Evolutionary conservation across 2,329 filamentous ascomycete species (phyloP).

Genomic region (Penicillium sp.): DNA sequence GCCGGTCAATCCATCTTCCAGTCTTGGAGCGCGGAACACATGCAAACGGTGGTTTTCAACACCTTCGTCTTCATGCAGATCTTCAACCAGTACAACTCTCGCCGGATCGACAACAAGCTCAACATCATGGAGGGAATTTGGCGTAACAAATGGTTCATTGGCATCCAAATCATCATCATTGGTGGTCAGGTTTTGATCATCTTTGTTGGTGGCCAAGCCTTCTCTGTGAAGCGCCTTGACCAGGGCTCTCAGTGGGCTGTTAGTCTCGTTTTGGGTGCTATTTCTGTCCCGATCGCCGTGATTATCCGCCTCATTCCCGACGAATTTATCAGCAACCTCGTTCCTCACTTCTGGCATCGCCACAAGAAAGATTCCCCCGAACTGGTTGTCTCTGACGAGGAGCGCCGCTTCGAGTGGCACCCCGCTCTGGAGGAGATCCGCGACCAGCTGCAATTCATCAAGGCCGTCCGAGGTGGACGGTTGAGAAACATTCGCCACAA

Average conservation of each 20-base stretch:
- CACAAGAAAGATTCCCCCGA: conserved; percentile 39
- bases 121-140: conserved; percentile 47
- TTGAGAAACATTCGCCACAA: conserved; percentile 61
- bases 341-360: conserved; percentile 41
- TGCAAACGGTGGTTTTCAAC: conserved; percentile 45
- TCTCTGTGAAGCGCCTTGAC: conserved; percentile 59
- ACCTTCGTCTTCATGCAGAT: conserved; percentile 50
- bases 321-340: conserved; percentile 48
- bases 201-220: conserved; percentile 66
- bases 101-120: conserved; percentile 45
- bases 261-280: conserved; percentile 64
- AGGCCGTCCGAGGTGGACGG: conserved; percentile 62
- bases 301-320: conserved; percentile 62
- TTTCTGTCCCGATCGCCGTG: conserved; percentile 66
- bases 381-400: conserved; percentile 47
- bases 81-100: conserved; percentile 52
- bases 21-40: conserved; percentile 25
- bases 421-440: conserved; percentile 61
- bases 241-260: conserved; percentile 68
- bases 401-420: conserved; percentile 55
- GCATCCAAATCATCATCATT: conserved; percentile 65
- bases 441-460: conserved; percentile 63
- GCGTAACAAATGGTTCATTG: conserved; percentile 51
- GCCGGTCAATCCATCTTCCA: conserved; percentile 37
- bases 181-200: conserved; percentile 71